phyloP scores from a whole-genome alignment of 108 stramenopile genomes.

The Pseudonitzschia pungens region DNA sequence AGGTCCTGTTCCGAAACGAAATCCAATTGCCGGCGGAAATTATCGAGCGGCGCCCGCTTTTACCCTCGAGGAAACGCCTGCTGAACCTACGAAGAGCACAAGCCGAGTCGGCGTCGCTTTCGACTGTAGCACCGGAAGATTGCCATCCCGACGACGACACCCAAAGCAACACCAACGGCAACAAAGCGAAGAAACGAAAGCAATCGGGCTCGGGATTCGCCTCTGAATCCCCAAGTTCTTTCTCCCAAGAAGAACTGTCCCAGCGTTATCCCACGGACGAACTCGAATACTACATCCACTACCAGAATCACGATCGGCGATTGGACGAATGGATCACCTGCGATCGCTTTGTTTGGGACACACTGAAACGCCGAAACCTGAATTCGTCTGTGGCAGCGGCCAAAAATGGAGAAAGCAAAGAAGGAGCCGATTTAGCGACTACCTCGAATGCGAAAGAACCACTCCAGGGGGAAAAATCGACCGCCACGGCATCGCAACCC shows the following conservation, averaged over 20 bases:
- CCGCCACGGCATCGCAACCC: not conserved
- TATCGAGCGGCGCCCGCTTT: slow-evolving; percentile 52
- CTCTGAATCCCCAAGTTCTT: not conserved
- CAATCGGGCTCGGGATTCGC: not conserved
- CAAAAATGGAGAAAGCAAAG: not conserved
- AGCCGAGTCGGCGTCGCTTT: not conserved
- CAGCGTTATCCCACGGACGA: slow-evolving; percentile 37
- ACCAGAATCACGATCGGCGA: slow-evolving; percentile 78
- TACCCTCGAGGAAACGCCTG: not conserved
- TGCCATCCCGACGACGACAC: not conserved
- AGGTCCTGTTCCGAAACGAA: slow-evolving; percentile 62
- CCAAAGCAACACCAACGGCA: slow-evolving; percentile 13
- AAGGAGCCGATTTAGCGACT: too few relatives aligned
- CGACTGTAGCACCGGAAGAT: not conserved
- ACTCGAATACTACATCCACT: slow-evolving; percentile 84
- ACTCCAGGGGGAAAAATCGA: not conserved
- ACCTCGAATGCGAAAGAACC: not conserved
- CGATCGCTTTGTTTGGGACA: slow-evolving; percentile 60
- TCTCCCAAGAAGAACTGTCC: not conserved
- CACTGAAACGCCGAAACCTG: slow-evolving; percentile 40
- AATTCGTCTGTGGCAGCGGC: slow-evolving; percentile 8
- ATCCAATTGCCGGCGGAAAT: slow-evolving; percentile 47
- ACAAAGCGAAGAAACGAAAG: not conserved
- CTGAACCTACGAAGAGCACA: not conserved
- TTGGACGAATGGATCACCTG: slow-evolving; percentile 86